Evolutionary conservation across 2,329 filamentous ascomycete species (phyloP).

Genomic region (Ophiosphaerella narmari): DNA sequence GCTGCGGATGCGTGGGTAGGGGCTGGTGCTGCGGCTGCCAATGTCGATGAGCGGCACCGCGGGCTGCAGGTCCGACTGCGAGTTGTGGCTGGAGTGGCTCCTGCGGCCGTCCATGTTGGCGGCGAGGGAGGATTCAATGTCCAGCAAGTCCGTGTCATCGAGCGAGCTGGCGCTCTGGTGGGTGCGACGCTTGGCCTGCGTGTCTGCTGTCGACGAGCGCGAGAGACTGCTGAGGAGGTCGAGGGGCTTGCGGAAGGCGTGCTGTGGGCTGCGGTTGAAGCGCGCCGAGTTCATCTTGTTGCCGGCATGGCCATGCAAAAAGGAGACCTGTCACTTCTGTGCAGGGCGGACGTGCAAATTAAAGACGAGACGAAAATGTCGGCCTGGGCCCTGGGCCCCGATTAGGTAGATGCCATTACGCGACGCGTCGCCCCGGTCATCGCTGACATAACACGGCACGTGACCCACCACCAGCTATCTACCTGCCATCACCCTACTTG

Average conservation of each 20-base stretch:
- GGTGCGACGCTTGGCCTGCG: constrained; percentile 34
- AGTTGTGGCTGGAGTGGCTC: constrained; percentile 36
- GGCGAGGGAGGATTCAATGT: constrained; percentile 35
- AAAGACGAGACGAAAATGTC: background rate
- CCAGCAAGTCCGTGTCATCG: constrained; percentile 44
- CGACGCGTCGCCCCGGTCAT: too few species aligned
- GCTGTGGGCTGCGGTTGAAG: constrained; percentile 37
- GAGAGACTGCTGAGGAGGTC: constrained; percentile 42
- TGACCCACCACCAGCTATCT: too few species aligned
- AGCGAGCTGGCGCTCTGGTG: constrained; percentile 38
- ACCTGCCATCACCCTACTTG: too few species aligned
- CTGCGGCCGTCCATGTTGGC: constrained; percentile 33
- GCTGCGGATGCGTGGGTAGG: constrained; percentile 49
- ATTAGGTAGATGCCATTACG: too few species aligned
- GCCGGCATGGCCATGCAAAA: constrained; percentile 22
- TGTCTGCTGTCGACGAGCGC: constrained; percentile 21
- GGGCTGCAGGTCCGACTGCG: constrained; percentile 44
- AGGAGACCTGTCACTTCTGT: constrained; percentile 5
- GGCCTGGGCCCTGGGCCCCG: too few species aligned
- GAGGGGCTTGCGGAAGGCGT: constrained; percentile 41
- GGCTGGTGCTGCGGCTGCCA: constrained; percentile 48
- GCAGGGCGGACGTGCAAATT: background rate
- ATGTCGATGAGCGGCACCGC: constrained; percentile 53
- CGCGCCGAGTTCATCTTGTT: constrained; percentile 42
- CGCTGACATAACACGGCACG: too few species aligned